These are phyloP conservation scores for Penicillium steckii DNA, from an alignment of 495 filamentous ascomycete genomes.

Conservation along the genomic window DNA sequence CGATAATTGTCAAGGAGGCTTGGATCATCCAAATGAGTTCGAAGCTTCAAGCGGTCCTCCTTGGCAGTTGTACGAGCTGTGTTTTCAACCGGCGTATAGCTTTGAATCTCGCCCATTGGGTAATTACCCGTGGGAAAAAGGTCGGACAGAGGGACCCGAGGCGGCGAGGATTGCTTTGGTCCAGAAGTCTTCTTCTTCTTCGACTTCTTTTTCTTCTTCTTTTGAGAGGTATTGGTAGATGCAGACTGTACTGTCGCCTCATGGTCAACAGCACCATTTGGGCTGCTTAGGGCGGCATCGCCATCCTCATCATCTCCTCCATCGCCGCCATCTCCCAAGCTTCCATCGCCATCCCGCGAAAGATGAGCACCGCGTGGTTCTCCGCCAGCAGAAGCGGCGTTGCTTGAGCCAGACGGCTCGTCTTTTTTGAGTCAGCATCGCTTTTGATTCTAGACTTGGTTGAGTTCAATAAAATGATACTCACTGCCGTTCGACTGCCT, in stretches of 20 bases:
- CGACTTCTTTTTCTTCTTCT: constrained; percentile 54
- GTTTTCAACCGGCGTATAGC: constrained; percentile 51
- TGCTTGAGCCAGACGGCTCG: constrained; percentile 28
- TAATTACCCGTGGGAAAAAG: constrained; percentile 52
- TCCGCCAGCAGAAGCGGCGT: constrained; percentile 41
- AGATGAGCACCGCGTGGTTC: constrained; percentile 35
- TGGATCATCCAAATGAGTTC: constrained; percentile 49
- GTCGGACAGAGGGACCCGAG: constrained; percentile 48
- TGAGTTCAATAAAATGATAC: neutral
- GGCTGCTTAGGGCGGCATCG: constrained; percentile 36
- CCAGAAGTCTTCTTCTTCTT: constrained; percentile 50
- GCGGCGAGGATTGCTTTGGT: constrained; percentile 53
- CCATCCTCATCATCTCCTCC: constrained; percentile 59
- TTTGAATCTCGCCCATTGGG: constrained; percentile 51
- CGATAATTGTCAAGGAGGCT: constrained; percentile 58
- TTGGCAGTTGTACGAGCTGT: constrained; percentile 56
- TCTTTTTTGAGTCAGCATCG: constrained; percentile 8
- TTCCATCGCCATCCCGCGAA: constrained; percentile 41
- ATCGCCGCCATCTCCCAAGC: constrained; percentile 44
- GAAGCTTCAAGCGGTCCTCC: constrained; percentile 53
- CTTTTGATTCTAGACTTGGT: neutral
- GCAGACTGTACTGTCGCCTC: constrained; percentile 16
- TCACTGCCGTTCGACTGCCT: constrained; percentile 22
- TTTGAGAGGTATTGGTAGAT: constrained; percentile 31
- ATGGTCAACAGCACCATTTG: constrained; percentile 11